phyloP scores from a whole-genome alignment of 2,329 filamentous ascomycete genomes.

The Ophiostoma ulmi region DNA sequence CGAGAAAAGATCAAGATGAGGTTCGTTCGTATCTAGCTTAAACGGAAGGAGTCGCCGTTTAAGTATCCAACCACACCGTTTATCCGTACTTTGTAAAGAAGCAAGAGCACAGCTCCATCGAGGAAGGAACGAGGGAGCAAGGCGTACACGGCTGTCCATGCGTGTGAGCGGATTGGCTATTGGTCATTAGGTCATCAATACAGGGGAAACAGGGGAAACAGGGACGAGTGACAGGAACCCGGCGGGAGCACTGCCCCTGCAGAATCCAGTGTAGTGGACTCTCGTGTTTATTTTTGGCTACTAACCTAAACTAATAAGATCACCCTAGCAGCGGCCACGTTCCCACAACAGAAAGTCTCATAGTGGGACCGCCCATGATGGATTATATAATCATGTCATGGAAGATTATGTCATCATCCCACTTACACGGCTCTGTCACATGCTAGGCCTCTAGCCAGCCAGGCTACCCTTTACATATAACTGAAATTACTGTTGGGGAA shows the following conservation, averaged over 20 bases:
- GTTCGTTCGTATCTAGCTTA: neutral
- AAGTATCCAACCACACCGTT: neutral
- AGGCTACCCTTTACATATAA: too few relatives aligned
- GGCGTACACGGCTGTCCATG: neutral
- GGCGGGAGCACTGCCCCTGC: slow-evolving; percentile 12
- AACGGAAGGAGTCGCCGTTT: neutral
- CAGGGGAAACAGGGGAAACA: slow-evolving; percentile 3
- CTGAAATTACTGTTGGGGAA: slow-evolving; percentile 11
- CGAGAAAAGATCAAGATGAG: neutral
- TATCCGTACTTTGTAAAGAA: neutral
- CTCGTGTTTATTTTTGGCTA: neutral
- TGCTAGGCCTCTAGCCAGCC: neutral
- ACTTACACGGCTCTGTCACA: slow-evolving; percentile 9
- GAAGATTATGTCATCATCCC: neutral
- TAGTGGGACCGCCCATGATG: neutral
- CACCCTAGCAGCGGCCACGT: neutral
- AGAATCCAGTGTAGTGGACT: slow-evolving; percentile 1
- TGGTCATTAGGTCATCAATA: neutral
- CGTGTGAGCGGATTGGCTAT: slow-evolving; percentile 7
- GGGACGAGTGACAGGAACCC: neutral
- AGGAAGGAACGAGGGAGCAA: slow-evolving; percentile 13
- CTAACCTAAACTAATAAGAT: neutral
- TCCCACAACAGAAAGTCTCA: neutral
- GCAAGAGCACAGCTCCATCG: neutral
- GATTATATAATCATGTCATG: neutral